Conservation (phyloP, 2,329 filamentous ascomycete genomes). For the Chrysosporium queenslandicum region DNA sequence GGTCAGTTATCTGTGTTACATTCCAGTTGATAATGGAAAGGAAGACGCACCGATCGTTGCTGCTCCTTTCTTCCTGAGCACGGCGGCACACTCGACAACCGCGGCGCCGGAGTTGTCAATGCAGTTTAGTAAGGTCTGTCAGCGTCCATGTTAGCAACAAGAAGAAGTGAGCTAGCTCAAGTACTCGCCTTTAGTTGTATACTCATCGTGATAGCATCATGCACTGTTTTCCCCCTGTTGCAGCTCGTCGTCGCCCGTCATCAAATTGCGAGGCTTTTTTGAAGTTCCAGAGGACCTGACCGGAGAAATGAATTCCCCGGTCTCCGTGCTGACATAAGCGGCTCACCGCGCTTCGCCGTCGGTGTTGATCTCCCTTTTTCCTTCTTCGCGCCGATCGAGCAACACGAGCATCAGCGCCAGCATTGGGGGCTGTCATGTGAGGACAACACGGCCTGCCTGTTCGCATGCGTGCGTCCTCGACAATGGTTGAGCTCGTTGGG, state of each 20-base stretch:
- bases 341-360: neutral
- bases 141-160: too few species aligned
- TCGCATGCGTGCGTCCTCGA: constrained; percentile 11
- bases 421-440: neutral
- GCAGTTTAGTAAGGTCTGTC: constrained; percentile 94
- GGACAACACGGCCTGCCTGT: constrained; percentile 3
- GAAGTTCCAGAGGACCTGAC: too few species aligned
- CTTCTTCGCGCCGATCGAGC: constrained; percentile 3
- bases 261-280: neutral
- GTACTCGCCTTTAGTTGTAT: constrained; percentile 69
- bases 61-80: constrained; percentile 75
- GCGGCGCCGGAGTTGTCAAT: constrained; percentile 99
- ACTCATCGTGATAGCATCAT: constrained; percentile 51
- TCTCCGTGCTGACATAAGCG: neutral
- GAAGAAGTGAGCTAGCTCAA: neutral
- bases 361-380: constrained; percentile 7
- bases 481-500: constrained; percentile 10
- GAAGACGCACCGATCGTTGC: constrained; percentile 68
- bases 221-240: constrained; percentile 15
- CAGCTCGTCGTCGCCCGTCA: neutral
- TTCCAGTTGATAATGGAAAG: neutral
- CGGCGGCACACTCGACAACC: constrained; percentile 89
- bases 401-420: neutral
- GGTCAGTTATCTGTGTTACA: neutral
- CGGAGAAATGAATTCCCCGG: neutral